phyloP scores from a whole-genome alignment of 495 filamentous ascomycete species.

The Penicillium lividum region DNA sequence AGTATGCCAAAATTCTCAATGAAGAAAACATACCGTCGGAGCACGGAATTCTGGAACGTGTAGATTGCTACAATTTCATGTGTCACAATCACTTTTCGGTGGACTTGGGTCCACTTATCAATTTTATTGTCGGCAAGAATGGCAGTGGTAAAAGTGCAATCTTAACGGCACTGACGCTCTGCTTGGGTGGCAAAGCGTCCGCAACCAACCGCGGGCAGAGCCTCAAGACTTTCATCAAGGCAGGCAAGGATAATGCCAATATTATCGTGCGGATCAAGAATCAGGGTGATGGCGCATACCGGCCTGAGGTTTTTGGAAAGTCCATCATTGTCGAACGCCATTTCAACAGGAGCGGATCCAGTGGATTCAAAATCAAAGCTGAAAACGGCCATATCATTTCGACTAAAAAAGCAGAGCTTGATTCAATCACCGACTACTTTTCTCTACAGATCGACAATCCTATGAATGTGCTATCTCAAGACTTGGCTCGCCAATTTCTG shows the following conservation, averaged over 20 bases:
- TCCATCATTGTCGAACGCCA: conserved; percentile 88
- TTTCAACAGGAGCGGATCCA: conserved; percentile 75
- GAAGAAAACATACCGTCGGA: conserved; percentile 75
- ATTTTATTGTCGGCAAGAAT: conserved; percentile 97
- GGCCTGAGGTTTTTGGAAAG: conserved; percentile 78
- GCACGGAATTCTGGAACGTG: conserved; percentile 79
- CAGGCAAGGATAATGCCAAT: conserved; percentile 67
- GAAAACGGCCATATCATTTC: conserved; percentile 70
- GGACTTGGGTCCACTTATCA: conserved; percentile 86
- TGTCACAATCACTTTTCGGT: conserved; percentile 82
- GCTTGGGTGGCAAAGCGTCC: conserved; percentile 90
- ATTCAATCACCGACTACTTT: conserved; percentile 90
- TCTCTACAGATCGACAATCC: conserved; percentile 95
- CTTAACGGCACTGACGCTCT: conserved; percentile 91
- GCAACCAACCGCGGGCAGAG: conserved; percentile 94
- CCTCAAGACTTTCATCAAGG: conserved; percentile 89
- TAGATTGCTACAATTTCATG: conserved; percentile 92
- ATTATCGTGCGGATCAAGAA: conserved; percentile 89
- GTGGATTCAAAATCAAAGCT: conserved; percentile 85
- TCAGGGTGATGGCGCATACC: conserved; percentile 76
- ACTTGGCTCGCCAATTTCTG: conserved; percentile 91
- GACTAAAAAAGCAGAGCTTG: conserved; percentile 82
- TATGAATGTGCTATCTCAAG: conserved; percentile 96
- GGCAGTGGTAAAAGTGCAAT: conserved; percentile 99
- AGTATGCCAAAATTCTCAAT: conserved; percentile 51